Conservation (phyloP, 2,329 filamentous ascomycete genomes). For the Aspergillus calidoustus region DNA sequence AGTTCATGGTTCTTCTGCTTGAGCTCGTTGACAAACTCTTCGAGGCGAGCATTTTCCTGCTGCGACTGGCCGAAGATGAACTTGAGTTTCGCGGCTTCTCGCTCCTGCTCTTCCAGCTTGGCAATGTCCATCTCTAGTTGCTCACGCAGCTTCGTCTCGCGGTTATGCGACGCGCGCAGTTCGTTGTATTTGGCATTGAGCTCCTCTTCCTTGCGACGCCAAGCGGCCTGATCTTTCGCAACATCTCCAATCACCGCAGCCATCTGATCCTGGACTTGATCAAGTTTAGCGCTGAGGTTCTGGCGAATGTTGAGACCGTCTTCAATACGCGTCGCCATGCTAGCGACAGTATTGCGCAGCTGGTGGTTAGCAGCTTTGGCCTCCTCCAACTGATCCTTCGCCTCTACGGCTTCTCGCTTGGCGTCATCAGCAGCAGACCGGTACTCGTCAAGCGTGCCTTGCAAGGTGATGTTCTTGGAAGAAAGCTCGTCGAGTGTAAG, state of each 20-base stretch:
- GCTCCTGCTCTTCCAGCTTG: conserved; percentile 71
- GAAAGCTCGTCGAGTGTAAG: conserved; percentile 58
- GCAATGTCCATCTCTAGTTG: conserved; percentile 65
- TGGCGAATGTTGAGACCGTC: conserved; percentile 86
- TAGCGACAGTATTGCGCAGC: conserved; percentile 73
- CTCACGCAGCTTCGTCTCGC: conserved; percentile 67
- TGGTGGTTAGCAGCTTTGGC: conserved; percentile 69
- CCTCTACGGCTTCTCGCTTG: conserved; percentile 61
- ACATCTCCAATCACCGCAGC: conserved; percentile 76
- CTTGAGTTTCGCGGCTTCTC: conserved; percentile 76
- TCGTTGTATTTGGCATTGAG: conserved; percentile 59
- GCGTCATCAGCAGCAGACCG: conserved; percentile 63
- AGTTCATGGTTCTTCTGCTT: conserved; percentile 67
- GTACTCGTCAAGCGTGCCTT: conserved; percentile 68
- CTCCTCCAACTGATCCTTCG: conserved; percentile 53
- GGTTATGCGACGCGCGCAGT: conserved; percentile 63
- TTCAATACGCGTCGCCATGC: conserved; percentile 76
- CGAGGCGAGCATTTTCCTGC: conserved; percentile 66
- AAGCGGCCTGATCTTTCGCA: conserved; percentile 78
- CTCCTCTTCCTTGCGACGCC: conserved; percentile 70
- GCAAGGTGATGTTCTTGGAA: conserved; percentile 64
- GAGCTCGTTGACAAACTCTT: conserved; percentile 57
- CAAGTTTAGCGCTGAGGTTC: conserved; percentile 80
- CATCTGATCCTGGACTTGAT: conserved; percentile 87
- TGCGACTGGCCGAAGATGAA: conserved; percentile 73